phyloP scores from a whole-genome alignment of 2,329 filamentous ascomycete genomes.

The Trichoderma guizhouense region DNA sequence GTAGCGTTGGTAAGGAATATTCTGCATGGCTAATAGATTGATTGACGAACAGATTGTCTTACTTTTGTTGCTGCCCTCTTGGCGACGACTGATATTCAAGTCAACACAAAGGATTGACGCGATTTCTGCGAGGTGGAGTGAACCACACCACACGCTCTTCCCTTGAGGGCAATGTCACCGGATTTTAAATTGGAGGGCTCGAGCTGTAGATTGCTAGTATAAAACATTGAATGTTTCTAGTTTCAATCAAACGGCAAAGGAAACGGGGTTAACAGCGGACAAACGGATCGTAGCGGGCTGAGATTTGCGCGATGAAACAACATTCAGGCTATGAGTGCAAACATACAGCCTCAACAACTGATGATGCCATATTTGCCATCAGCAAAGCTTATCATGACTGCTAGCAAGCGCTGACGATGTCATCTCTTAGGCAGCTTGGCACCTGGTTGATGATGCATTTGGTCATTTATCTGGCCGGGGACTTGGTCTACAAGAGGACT shows the following conservation, averaged over 20 bases:
- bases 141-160: not conserved
- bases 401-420: not conserved
- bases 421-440: not conserved
- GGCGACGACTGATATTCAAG: not conserved
- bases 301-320: not conserved
- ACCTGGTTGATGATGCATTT: not conserved
- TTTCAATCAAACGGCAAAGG: not conserved
- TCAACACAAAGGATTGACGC: not conserved
- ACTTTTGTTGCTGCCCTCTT: not conserved
- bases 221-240: not conserved
- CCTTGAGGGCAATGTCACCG: not conserved
- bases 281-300: not conserved
- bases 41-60: not conserved
- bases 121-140: not conserved
- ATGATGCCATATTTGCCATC: not conserved
- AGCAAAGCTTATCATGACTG: not conserved
- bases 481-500: not conserved
- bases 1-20: not conserved
- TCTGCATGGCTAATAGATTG: not conserved
- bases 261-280: not conserved
- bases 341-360: not conserved
- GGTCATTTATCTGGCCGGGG: not conserved
- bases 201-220: not conserved
- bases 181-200: not conserved
- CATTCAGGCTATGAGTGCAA: not conserved